phyloP scores from a whole-genome alignment of 306 rosid species.

The Leucaena leucocephala region DNA sequence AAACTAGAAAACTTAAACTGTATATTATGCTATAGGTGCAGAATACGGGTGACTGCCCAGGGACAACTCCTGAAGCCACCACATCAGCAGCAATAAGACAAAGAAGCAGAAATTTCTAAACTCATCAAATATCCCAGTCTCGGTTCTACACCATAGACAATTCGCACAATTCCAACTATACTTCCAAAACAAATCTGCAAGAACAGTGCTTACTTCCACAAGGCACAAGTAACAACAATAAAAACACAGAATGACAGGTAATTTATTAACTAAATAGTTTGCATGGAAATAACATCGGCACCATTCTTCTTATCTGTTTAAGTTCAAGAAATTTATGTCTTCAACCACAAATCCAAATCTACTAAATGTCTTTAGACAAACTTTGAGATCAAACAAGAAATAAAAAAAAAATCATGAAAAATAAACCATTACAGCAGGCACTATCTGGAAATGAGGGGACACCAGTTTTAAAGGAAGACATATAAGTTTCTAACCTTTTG shows the following conservation, averaged over 20 bases:
- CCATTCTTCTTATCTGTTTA: conserved; percentile 7
- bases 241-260: not conserved
- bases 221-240: not conserved
- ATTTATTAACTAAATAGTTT: not conserved
- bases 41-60: not conserved
- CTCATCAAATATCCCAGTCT: not conserved
- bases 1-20: not conserved
- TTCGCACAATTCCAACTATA: not conserved
- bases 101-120: too few relatives aligned
- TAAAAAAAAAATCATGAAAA: not conserved
- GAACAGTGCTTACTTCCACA: not conserved
- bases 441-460: not conserved
- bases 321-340: conserved; percentile 16
- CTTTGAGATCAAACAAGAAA: conserved; percentile 17
- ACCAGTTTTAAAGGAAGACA: not conserved
- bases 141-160: not conserved
- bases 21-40: not conserved
- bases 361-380: conserved; percentile 5
- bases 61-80: not conserved
- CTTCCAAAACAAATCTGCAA: not conserved
- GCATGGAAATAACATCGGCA: not conserved
- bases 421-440: conserved; percentile 16
- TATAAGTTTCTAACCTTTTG: conserved; percentile 56
- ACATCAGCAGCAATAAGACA: not conserved
- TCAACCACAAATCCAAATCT: conserved; percentile 2